Evolutionary conservation across 805 yeast genomes (phyloP), one percentile per base, ranked within the genome.

Genomic region (Kuraishia ogatae): DNA sequence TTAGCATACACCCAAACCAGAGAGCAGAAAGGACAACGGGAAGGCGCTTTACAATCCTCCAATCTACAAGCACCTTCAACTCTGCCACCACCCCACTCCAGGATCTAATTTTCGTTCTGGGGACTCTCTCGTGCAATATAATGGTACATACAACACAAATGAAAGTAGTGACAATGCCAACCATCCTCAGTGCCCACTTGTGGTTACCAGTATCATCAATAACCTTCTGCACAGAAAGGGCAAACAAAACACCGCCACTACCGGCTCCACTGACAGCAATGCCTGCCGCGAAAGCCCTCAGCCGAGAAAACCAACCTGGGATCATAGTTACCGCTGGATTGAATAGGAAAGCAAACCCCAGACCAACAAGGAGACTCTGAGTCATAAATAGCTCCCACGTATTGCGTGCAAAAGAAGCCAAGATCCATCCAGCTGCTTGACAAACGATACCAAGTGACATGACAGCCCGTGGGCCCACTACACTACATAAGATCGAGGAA

Each of bases 301-400:
- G 66, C 39, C 68, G 69, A 50, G 71, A 67, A 61, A 81, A 81
- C 81, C 82, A 81, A 39, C 76, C 74, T 1, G 81, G 74, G 20
- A 79, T 60, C 3, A 78, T 65, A 26, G 77, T 61, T 46, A 78
- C 69, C 1, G 77, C 72, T 1, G 81, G 78, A 3, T 77, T 62
- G 57, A 71, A 77, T 21, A 76, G 61, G 29, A 78, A 59, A 3
- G 76, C 74, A 39, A 76, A 70, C n/a, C 82, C 78, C 17, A 77
- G 54, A 2, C 84, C 84, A 53, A 73, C 73, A 22, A 78, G 60
- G 2, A 80, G 59, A 1, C 85, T 85, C 62, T 81, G 84, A 6
- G 83, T 74, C 54, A 80, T 63, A 61, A 71, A 77, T 13, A 81
- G 59, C 57, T 81, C 83, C 82, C 83, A 81, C 13, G 75, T 61